These are phyloP conservation scores for Xylaria hypoxylon DNA, from an alignment of 2,329 filamentous ascomycete species.

Conservation along the genomic window DNA sequence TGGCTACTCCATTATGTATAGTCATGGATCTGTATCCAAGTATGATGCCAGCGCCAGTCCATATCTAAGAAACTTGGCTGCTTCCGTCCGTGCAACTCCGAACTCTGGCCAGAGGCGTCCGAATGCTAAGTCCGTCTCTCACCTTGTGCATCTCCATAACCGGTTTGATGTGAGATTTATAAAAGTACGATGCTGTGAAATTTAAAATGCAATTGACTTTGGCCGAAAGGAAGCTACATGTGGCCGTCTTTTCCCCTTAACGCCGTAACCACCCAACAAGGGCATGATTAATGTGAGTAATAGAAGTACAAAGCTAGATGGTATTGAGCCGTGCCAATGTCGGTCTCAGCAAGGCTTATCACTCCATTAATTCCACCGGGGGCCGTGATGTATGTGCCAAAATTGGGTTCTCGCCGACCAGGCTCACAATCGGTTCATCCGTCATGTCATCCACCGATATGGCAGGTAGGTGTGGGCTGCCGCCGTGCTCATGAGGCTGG, in stretches of 20 bases:
- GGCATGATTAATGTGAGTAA: slow-evolving; percentile 8
- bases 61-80: not conserved
- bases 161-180: slow-evolving; percentile 24
- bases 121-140: slow-evolving; percentile 12
- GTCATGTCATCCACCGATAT: slow-evolving; percentile 77
- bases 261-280: slow-evolving; percentile 28
- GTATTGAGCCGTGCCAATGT: not conserved
- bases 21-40: slow-evolving; percentile 1
- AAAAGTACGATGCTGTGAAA: slow-evolving; percentile 18
- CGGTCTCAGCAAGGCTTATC: not conserved
- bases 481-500: slow-evolving; percentile 67
- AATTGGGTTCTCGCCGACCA: slow-evolving; percentile 58
- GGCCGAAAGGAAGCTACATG: not conserved
- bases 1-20: slow-evolving; percentile 13
- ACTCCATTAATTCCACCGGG: slow-evolving; percentile 73
- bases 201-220: slow-evolving; percentile 8
- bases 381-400: slow-evolving; percentile 71
- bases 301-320: slow-evolving; percentile 34
- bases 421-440: slow-evolving; percentile 60
- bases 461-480: slow-evolving; percentile 68
- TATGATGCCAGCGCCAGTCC: not conserved
- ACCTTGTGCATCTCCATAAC: not conserved
- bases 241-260: slow-evolving; percentile 20
- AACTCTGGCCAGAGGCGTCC: not conserved
- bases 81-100: not conserved